Base-by-base conservation (phyloP, 768 basidiomycete genomes). In the Daedaleopsis sinensis region DNA sequence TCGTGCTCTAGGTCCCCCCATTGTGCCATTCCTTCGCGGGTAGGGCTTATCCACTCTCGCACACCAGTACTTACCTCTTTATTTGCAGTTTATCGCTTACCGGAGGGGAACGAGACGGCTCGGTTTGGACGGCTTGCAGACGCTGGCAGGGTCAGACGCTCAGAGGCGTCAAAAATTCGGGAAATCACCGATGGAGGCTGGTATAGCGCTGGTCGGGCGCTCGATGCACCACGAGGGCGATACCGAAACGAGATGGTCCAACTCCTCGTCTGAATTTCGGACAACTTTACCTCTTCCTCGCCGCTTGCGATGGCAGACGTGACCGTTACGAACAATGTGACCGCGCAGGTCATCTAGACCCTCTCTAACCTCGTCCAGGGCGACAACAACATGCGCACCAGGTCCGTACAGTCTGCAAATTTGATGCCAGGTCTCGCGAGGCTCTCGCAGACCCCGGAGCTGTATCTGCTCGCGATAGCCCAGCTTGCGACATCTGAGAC, bases 311-410 rank as follows among this genome's bases (percentile, higher is more conserved):
- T 63, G 62, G 55, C 53, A 18, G 70, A 72, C 54, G 59, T 69
- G 9, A 66, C 69, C n/a, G 75, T 77, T 11, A 83, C 88, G 0
- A 81, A 85, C 58, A 88, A 91, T 72, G 89, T 92, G 48, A 87
- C 88, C 8, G 76, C 79, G 13, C 90, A 93, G 68, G 82, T 93
- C 65, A 91, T 89, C 0, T 91, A 93, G 75, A 91, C 93, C 62
- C 84, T 94, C 44, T 88, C 90, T 12, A 93, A 94, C 74, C 84
- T 93, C 19, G 89, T 93, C 5, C 78, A 91, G 43, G 92, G 90
- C 5, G 91, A 94, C 72, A 94, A 94, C 74, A 84, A 87, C 57
- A 90, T 94, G 52, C 85, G 91, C 18, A 78, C 87, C 65, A 88
- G 81, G 91, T 12, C 36, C 43, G 18, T 36, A 18, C 39, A 42